Percentiles rank a stretch among this genome's conserved stretches.
Conservation (phyloP, 176 grass and related monocot species). For the Oryza meyeriana region DNA sequence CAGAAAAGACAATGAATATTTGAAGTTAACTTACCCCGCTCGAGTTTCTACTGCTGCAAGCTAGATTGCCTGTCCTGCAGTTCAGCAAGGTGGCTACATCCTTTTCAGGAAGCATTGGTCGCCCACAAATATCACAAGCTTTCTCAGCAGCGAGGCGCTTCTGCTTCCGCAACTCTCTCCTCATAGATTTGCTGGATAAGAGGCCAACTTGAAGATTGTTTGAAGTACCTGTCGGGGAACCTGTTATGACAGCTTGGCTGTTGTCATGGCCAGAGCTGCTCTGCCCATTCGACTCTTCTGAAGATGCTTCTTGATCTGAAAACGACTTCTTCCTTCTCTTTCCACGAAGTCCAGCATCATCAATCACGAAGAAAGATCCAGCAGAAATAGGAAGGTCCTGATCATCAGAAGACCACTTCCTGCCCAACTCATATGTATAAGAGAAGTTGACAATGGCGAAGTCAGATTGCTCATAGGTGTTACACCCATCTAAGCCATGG, state of each 20-base stretch:
- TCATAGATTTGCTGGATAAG: conserved; percentile 59
- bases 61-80: conserved; percentile 75
- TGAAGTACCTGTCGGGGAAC: conserved; percentile 30
- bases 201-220: conserved; percentile 43
- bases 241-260: conserved; percentile 34
- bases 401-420: conserved; percentile 66
- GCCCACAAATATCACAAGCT: conserved; percentile 95
- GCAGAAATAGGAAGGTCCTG: conserved; percentile 52
- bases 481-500: neutral
- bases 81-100: conserved; percentile 87
- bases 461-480: conserved; percentile 46
- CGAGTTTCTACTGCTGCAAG: conserved; percentile 88
- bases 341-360: conserved; percentile 63
- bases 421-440: conserved; percentile 83
- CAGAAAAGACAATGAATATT: neutral
- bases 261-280: conserved; percentile 27
- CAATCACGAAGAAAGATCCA: conserved; percentile 83
- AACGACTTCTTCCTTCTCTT: conserved; percentile 88
- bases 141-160: conserved; percentile 79
- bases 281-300: conserved; percentile 57
- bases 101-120: conserved; percentile 84
- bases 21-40: conserved; percentile 68
- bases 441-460: conserved; percentile 85
- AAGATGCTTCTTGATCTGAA: conserved; percentile 79
- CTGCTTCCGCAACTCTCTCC: conserved; percentile 83